phyloP scores from a whole-genome alignment of 2,329 filamentous ascomycete species.

The Neurospora crassa region DNA sequence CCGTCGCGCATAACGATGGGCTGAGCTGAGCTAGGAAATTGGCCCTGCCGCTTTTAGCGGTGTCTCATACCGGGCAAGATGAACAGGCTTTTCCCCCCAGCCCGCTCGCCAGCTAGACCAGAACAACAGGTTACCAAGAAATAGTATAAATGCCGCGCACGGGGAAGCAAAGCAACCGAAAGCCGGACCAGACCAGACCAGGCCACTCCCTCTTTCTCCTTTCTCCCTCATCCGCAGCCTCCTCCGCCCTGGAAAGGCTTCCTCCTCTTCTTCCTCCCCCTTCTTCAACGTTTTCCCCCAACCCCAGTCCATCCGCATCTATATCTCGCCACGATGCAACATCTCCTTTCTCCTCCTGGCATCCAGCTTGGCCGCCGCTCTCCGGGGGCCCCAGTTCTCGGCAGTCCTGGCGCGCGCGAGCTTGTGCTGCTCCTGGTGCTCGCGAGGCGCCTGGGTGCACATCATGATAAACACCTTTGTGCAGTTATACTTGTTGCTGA shows the following conservation, averaged over 20 bases:
- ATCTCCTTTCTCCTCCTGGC: slow-evolving; percentile 42
- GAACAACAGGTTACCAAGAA: not conserved
- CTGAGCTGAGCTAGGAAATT: not conserved
- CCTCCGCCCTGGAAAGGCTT: not conserved
- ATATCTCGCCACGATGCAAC: slow-evolving; percentile 43
- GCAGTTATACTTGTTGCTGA: slow-evolving; percentile 48
- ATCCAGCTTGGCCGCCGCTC: slow-evolving; percentile 45
- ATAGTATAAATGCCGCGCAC: not conserved
- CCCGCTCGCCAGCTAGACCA: not conserved
- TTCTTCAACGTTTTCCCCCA: not conserved
- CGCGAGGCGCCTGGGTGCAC: slow-evolving; percentile 38
- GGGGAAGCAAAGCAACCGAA: not conserved
- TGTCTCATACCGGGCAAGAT: not conserved
- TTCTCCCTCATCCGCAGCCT: not conserved
- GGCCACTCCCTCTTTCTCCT: not conserved
- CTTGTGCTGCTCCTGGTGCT: slow-evolving; percentile 37
- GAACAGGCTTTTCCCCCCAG: not conserved
- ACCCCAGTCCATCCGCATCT: slow-evolving; percentile 10
- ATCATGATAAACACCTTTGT: slow-evolving; percentile 48
- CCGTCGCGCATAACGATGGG: not conserved
- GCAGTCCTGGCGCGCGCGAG: slow-evolving; percentile 37
- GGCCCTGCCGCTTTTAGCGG: not conserved
- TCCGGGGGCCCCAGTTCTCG: slow-evolving; percentile 48
- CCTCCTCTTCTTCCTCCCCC: not conserved
- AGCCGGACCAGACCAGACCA: not conserved